Base-by-base conservation (phyloP, 2,329 filamentous ascomycete species). In the Didymosphaeria variabile region DNA sequence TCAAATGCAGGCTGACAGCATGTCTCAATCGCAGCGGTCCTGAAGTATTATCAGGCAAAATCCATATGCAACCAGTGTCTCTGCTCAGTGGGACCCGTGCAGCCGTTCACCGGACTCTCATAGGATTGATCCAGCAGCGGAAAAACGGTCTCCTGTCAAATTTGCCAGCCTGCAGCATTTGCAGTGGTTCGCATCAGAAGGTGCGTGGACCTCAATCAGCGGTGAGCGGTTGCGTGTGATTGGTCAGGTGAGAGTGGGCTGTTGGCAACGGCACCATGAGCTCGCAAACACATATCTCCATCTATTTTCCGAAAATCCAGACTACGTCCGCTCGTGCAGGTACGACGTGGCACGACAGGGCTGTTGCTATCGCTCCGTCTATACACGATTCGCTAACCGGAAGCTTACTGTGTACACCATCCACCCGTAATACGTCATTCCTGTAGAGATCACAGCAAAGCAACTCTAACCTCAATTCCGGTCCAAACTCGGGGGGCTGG, bases 191-290 rank as follows among this genome's bases (percentile, higher is more conserved):
- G 69, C 71, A 69, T 71, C 63, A 40, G 64, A 55, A 29, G 58
- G 53, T 50, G 49, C 46, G 42, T 65, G 65, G 58, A 66, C 62
- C 55, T 59, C 64, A 74, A 77, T 70, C 72, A 65, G 76, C 76
- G 76, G 76, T 78, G 76, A 66, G 67, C 32, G 61, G 64, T 67
- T 55, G 31, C 32, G 57, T 64, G 57, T 70, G 55, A 76, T 78
- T 78, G 74, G 75, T 47, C 64, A 53, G 55, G 5, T 17, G n/a
- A 34, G n/a, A n/a, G 50, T 49, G 19, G 59, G 67, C 66, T 71
- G 67, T 62, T 72, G 61, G 70, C 65, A 66, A 64, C 65, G 55
- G 65, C 66, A 65, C 61, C 58, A 45, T 61, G 40, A 23, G 17
- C 46, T 44, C 44, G 45, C 36, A 44, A 32, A 58, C 45, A 42